Evolutionary conservation across 306 rosid species (phyloP).

Genomic region (Dalbergia oliveri): DNA sequence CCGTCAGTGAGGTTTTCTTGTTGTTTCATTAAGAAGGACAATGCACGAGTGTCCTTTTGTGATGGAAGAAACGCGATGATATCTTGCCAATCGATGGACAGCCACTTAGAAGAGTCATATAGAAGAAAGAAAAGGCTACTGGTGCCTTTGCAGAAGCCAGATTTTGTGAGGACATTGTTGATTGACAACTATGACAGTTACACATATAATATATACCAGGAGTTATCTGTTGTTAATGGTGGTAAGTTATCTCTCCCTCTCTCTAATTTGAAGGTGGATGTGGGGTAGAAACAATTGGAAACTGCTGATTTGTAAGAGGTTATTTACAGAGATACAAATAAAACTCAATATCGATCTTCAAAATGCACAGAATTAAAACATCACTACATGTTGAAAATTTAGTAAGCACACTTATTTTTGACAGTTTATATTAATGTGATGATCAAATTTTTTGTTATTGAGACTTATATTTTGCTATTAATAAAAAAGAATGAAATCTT

Average conservation of each 20-base stretch:
- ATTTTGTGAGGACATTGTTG: constrained; percentile 84
- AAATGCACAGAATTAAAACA: background rate
- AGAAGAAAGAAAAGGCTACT: constrained; percentile 49
- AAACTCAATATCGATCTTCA: constrained; percentile 3
- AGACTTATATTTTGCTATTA: background rate
- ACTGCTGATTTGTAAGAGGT: background rate
- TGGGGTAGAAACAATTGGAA: constrained; percentile 1
- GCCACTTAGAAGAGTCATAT: constrained; percentile 62
- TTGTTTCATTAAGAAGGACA: constrained; percentile 52
- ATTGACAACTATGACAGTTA: constrained; percentile 98
- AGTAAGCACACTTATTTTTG: constrained; percentile 1
- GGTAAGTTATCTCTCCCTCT: constrained; percentile 60
- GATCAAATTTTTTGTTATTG: constrained; percentile 11
- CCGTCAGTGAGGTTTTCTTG: constrained; percentile 54
- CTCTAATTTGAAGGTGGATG: constrained; percentile 16
- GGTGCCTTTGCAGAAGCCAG: constrained; percentile 57
- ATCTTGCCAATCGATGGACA: constrained; percentile 63
- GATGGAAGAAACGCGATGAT: constrained; percentile 52
- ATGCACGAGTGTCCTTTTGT: constrained; percentile 38
- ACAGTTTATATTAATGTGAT: constrained; percentile 3
- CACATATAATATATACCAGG: constrained; percentile 97
- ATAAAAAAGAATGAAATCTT: background rate
- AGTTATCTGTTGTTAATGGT: constrained; percentile 86
- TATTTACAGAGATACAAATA: background rate
- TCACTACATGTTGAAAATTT: background rate